These are phyloP conservation scores for Malus sylvestris DNA, from an alignment of 306 rosid species.

Conservation along the genomic window DNA sequence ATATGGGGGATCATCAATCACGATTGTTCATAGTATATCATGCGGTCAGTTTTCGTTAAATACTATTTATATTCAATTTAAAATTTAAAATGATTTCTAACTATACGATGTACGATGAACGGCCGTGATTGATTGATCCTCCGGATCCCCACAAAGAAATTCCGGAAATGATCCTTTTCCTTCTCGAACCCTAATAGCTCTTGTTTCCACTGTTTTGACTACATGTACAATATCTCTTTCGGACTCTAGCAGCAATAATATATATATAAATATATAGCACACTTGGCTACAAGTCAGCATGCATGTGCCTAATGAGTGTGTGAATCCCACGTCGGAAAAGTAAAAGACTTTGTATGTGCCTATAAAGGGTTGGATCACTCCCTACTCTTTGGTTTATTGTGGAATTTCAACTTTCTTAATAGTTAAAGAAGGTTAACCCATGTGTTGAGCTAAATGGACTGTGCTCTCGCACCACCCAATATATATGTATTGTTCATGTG, in stretches of 20 bases:
- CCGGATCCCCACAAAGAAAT: too few species aligned
- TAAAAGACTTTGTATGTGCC: background rate
- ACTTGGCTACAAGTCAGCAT: background rate
- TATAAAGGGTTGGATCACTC: background rate
- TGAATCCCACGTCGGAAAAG: background rate
- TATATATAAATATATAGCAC: background rate
- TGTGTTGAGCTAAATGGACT: too few species aligned
- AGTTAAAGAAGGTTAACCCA: background rate
- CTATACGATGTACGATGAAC: too few species aligned
- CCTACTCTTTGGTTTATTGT: background rate
- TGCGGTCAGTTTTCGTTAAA: too few species aligned
- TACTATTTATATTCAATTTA: too few species aligned
- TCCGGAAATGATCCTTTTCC: too few species aligned
- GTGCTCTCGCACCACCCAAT: background rate
- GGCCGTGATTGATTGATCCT: too few species aligned
- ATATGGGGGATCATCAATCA: too few species aligned
- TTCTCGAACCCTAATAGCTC: background rate
- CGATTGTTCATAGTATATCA: rapidly evolving
- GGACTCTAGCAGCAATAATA: background rate
- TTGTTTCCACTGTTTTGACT: background rate
- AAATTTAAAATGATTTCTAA: too few species aligned
- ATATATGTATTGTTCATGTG: background rate
- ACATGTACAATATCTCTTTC: background rate
- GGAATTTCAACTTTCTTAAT: background rate
- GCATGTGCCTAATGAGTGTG: background rate